Conservation (phyloP, 1,284 basidiomycete genomes). For the Flammula alnicola region DNA sequence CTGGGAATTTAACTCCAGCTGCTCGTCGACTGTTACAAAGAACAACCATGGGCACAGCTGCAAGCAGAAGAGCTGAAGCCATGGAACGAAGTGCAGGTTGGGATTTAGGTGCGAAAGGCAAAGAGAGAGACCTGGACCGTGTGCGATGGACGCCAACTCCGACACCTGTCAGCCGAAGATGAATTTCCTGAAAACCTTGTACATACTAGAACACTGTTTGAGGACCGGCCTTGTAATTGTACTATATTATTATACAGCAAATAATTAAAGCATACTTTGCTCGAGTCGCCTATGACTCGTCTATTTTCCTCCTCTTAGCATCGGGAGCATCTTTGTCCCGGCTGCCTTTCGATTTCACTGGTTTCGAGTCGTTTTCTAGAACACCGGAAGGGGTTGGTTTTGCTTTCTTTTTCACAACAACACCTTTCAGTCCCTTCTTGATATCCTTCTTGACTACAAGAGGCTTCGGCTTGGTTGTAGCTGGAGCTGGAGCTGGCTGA, state of each 20-base stretch:
- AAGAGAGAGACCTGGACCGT: conserved; percentile 63
- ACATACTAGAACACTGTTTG: background rate
- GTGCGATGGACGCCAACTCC: conserved; percentile 86
- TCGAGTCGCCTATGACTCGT: conserved; percentile 34
- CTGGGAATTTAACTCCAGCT: conserved; percentile 81
- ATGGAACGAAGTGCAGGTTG: conserved; percentile 69
- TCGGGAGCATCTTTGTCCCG: conserved; percentile 30
- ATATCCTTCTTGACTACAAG: conserved; percentile 51
- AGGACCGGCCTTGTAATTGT: background rate
- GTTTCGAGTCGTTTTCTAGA: conserved; percentile 16
- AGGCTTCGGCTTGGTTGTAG: conserved; percentile 32
- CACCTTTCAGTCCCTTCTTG: conserved; percentile 73
- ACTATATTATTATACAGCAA: conserved; percentile 2
- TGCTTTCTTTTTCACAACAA: conserved; percentile 76
- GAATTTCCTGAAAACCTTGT: conserved; percentile 9
- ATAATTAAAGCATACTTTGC: background rate
- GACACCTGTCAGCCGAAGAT: conserved; percentile 34
- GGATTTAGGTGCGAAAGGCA: conserved; percentile 49
- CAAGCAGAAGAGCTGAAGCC: conserved; percentile 65
- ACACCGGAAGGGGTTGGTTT: conserved; percentile 38
- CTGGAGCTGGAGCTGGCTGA: conserved; percentile 25
- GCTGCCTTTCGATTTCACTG: conserved; percentile 13
- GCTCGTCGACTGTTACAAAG: conserved; percentile 75
- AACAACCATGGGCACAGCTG: conserved; percentile 64
- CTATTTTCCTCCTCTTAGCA: conserved; percentile 60